A percentile compares a stretch with the other conserved stretches of the same genome.
Evolutionary conservation across 1,284 basidiomycete genomes (phyloP).

Genomic region (Cutaneotrichosporon spelunceum): DNA sequence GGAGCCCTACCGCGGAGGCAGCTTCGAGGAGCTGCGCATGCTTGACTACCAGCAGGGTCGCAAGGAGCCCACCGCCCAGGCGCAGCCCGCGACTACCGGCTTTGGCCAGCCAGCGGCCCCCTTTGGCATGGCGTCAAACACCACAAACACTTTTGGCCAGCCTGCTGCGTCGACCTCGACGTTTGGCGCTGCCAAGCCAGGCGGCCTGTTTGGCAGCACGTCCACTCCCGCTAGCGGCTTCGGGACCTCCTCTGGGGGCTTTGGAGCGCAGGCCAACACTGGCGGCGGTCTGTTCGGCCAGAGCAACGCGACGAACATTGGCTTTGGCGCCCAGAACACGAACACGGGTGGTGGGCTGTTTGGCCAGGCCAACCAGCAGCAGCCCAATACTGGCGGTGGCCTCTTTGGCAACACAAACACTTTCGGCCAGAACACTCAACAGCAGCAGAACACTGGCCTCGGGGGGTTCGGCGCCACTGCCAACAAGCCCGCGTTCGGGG

Average conservation of each 20-base stretch:
- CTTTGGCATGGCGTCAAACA: conserved; percentile 51
- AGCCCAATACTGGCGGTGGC: conserved; percentile 28
- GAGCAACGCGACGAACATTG: conserved; percentile 25
- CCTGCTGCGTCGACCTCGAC: conserved; percentile 20
- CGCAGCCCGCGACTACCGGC: conserved; percentile 32
- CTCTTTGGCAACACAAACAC: conserved; percentile 30
- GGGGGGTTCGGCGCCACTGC: conserved; percentile 35
- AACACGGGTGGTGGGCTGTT: conserved; percentile 40
- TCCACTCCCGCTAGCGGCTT: conserved; percentile 32
- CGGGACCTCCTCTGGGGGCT: conserved; percentile 29
- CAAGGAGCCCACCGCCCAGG: conserved; percentile 48
- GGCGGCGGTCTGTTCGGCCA: conserved; percentile 37
- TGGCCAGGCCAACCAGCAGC: conserved; percentile 47
- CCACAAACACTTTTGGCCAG: conserved; percentile 35
- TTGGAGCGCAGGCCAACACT: conserved; percentile 42
- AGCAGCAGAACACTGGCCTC: conserved; percentile 43
- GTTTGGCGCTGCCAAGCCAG: conserved; percentile 23
- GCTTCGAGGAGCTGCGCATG: conserved; percentile 52
- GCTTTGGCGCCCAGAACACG: conserved; percentile 43
- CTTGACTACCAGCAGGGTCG: conserved; percentile 60
- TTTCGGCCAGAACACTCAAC: conserved; percentile 37
- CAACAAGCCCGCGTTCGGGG: conserved; percentile 18
- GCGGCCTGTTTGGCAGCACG: conserved; percentile 51
- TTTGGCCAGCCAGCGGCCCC: conserved; percentile 53
- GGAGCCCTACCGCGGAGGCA: conserved; percentile 42